These are phyloP conservation scores for Gillenia trifoliata DNA, from an alignment of 306 rosid genomes.

Conservation along the genomic window DNA sequence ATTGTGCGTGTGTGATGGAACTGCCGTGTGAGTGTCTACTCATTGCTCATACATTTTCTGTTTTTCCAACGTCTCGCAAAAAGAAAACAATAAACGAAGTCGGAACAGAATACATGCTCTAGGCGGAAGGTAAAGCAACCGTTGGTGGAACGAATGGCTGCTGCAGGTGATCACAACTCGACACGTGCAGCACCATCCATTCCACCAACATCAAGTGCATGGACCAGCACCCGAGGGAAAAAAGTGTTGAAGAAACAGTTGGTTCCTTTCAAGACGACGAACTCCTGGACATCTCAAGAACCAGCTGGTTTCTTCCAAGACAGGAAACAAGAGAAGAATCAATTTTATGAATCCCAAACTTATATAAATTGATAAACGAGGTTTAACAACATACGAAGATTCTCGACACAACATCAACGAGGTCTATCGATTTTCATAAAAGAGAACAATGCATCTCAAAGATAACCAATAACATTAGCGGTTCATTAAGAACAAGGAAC, in stretches of 20 bases:
- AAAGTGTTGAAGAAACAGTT: background rate
- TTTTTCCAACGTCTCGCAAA: no score
- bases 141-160: background rate
- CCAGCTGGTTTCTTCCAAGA: background rate
- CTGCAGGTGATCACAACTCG: background rate
- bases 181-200: background rate
- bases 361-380: background rate
- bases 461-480: conserved; percentile 1
- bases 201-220: background rate
- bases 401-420: conserved; percentile 1
- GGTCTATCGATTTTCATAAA: background rate
- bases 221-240: background rate
- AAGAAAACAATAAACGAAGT: no score
- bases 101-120: no score
- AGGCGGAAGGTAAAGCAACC: background rate
- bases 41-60: no score
- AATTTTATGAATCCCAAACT: background rate
- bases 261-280: background rate
- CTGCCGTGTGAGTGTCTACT: no score
- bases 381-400: background rate
- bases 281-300: background rate
- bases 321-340: background rate
- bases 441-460: background rate
- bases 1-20: no score
- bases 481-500: conserved; percentile 17